Base-by-base conservation (phyloP, 2,329 filamentous ascomycete species). In the Aplosporella prunicola region DNA sequence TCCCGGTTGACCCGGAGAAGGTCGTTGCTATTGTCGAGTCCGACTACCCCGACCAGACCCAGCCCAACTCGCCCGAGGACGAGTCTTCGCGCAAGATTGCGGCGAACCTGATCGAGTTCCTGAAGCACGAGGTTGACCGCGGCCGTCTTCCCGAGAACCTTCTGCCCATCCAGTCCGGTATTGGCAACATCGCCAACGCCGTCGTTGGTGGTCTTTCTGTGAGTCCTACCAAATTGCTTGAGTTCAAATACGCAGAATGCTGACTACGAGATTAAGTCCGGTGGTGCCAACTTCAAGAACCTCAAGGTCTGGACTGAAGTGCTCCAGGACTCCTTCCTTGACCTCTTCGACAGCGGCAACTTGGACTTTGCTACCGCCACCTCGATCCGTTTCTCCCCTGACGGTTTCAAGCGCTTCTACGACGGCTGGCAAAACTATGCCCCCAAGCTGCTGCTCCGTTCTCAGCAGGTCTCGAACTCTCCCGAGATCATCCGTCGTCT, bases 261-360 rank as follows among this genome's bases (percentile, higher is more conserved):
- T 33, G 36, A 42, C 24, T 15, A 15, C 45, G 18, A 45, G 36
- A 23, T 20, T 5, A 9, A 58, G 51, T 75, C 81, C 41, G 72
- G 71, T 10, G 69, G 68, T 43, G 83, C 82, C 47, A 80, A 88
- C 59, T 93, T 93, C 71, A 74, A 76, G 56, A 83, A 93, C 66
- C 73, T 94, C 41, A 87, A 82, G 57, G 87, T 93, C 25, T 93
- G 86, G 87, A 93, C 87, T 16, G 86, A 93, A 63, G 86, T 93
- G 32, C 77, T 93, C 40, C 86, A 93, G 66, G 86, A 93, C 58
- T 87, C 82, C 15, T 93, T 93, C 76, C 74, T 93, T 16, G 87
- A 93, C 58, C 80, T 93, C 38, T 93, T 93, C 62, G 87, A 93
- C 68, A 82, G 76, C 42, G 86, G 85, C 17, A 80, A 84, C 55